Base-by-base conservation (phyloP, 768 basidiomycete genomes). In the Hydnum rufescens region DNA sequence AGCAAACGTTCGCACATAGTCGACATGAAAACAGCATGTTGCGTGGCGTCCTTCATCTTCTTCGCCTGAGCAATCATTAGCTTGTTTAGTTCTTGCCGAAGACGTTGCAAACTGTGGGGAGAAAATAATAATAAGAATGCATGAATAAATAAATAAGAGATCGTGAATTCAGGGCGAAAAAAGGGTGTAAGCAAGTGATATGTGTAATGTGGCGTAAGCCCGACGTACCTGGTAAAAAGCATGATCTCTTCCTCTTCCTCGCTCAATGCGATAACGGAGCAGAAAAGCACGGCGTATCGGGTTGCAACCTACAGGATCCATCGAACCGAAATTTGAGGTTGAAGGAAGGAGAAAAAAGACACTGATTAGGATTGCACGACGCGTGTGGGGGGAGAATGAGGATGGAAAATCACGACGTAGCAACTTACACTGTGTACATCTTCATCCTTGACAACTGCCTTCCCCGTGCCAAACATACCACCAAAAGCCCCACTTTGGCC, bases 181-280 rank as follows among this genome's bases (percentile, higher is more conserved):
- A n/a, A n/a, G n/a, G n/a, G n/a, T n/a, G n/a, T n/a, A n/a, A n/a
- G n/a, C n/a, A n/a, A n/a, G n/a, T n/a, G n/a, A n/a, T n/a, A n/a
- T n/a, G n/a, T n/a, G n/a, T 8, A 3, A 13, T 5, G 31, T 42
- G 32, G 42, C 16, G 5, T 29, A 32, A 49, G 32, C 16, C 19
- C 13, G 5, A 62, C 78, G 58, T 61, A 93, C 93, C 90, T 90
- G 23, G 82, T 77, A 61, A 95, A 95, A 46, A 97, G 83, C 90
- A 96, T 95, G 5, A 86, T 86, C 63, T 95, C 92, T 58, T 95
- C 88, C 39, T 78, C 80, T 55, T 84, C 80, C 34, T 74, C 74
- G 2, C 84, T 86, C 57, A 99, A 66, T 28, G 76, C 74, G 22
- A 92, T 77, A 57, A 90, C 77, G 2, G 82, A 77, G 55, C 78